Base-by-base conservation (phyloP, 371 early-diverging fungal species). In the Mortierella sp. region DNA sequence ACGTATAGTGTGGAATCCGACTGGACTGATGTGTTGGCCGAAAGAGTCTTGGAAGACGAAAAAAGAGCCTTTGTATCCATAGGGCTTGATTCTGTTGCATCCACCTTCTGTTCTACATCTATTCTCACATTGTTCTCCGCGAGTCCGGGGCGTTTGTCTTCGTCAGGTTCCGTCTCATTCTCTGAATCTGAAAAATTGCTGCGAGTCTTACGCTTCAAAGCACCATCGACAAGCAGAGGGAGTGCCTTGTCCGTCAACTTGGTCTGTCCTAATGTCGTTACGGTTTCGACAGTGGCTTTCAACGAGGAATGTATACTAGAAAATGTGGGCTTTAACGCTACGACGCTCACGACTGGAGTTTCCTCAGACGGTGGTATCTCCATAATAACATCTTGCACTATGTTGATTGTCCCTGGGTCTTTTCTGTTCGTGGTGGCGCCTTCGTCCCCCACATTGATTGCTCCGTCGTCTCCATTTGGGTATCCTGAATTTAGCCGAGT, bases 131-230 rank as follows among this genome's bases (percentile, higher is more conserved):
- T n/a, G n/a, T n/a, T n/a, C n/a, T n/a, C n/a, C n/a, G n/a, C n/a
- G n/a, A n/a, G n/a, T n/a, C n/a, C n/a, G n/a, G n/a, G n/a, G n/a
- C n/a, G n/a, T n/a, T n/a, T n/a, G n/a, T n/a, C n/a, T n/a, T n/a
- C n/a, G n/a, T n/a, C n/a, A n/a, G 32, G 32, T 56, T 31, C 48
- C 15, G 34, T 14, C n/a, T 62, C 67, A 3, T 52, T 48, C 24
- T 66, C 67, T 17, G 66, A 51, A 7, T 58, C 72, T 0, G 58
- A 65, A 24, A 2, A 21, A 4, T 19, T 34, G 6, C 43, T 47
- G 4, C 41, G 31, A 21, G 62, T 50, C 46, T 66, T 66, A 12
- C 72, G 66, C 50, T 72, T 72, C 27, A 50, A 17, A 31, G 6
- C 47, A 17, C 43, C 32, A 3, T 31, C 3, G 6, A 28, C 12